Conservation (phyloP, 1,139 yeast species). For the Suhomyces taliae region DNA sequence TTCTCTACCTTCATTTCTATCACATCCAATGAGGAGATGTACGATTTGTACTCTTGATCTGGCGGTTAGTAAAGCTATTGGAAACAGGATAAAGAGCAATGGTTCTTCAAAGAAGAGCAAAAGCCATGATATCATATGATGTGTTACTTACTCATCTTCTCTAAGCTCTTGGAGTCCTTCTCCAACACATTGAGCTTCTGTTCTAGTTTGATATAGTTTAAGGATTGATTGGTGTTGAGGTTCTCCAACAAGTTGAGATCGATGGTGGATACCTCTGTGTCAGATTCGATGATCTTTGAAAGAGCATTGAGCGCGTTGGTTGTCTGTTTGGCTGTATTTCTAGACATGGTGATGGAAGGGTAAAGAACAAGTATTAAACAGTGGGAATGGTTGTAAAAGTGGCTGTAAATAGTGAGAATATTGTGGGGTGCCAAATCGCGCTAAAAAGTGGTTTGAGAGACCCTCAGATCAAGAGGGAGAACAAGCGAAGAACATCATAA, state of each 20-base stretch:
- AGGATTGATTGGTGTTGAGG: constrained; percentile 57
- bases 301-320: constrained; percentile 30
- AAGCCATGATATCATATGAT: not conserved
- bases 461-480: too few relatives aligned
- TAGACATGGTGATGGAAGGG: constrained; percentile 18
- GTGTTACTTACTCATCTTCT: constrained; percentile 31
- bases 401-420: too few relatives aligned
- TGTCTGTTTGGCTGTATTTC: constrained; percentile 33
- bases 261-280: constrained; percentile 52
- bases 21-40: constrained; percentile 31
- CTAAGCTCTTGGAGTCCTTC: constrained; percentile 30
- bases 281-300: constrained; percentile 43
- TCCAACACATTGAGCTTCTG: constrained; percentile 43
- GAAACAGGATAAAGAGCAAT: not conserved
- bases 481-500: too few relatives aligned
- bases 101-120: not conserved
- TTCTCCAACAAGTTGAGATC: constrained; percentile 56
- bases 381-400: too few relatives aligned
- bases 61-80: constrained; percentile 11
- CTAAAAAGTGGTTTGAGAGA: too few relatives aligned
- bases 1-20: constrained; percentile 48
- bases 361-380: too few relatives aligned
- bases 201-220: constrained; percentile 57
- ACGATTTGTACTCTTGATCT: constrained; percentile 33
- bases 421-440: too few relatives aligned